phyloP scores from a whole-genome alignment of 306 rosid genomes.

The Cucurbita ficifolia region DNA sequence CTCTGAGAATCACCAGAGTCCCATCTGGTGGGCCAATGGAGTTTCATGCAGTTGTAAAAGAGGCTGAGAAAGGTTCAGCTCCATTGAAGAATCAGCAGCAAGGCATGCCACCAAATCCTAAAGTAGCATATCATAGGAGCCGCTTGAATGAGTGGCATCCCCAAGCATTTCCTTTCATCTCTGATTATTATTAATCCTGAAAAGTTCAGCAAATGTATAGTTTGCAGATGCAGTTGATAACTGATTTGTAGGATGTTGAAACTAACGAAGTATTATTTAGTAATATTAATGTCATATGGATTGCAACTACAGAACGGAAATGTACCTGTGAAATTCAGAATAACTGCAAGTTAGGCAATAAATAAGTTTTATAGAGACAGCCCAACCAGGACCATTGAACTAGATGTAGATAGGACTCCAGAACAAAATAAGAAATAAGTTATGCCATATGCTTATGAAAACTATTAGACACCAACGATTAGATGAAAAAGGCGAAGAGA shows the following conservation, averaged over 20 bases:
- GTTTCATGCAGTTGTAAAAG: constrained; percentile 17
- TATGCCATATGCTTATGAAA: no score
- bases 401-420: no score
- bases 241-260: no score
- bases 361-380: no score
- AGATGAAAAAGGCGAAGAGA: neutral
- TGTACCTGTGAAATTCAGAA: neutral
- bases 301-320: neutral
- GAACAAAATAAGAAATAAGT: no score
- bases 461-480: neutral
- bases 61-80: constrained; percentile 15
- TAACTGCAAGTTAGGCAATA: neutral
- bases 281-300: neutral
- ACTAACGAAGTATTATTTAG: no score
- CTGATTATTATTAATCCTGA: neutral
- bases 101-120: constrained; percentile 10
- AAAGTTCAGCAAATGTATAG: neutral
- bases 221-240: neutral
- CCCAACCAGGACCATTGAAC: no score
- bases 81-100: constrained; percentile 7
- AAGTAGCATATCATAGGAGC: constrained; percentile 20
- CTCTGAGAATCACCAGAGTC: constrained; percentile 30
- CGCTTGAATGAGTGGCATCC: constrained; percentile 31
- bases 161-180: constrained; percentile 12
- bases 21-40: constrained; percentile 28